Evolutionary conservation across 768 basidiomycete genomes (phyloP).

Genomic region (Thelephora ganbajun): DNA sequence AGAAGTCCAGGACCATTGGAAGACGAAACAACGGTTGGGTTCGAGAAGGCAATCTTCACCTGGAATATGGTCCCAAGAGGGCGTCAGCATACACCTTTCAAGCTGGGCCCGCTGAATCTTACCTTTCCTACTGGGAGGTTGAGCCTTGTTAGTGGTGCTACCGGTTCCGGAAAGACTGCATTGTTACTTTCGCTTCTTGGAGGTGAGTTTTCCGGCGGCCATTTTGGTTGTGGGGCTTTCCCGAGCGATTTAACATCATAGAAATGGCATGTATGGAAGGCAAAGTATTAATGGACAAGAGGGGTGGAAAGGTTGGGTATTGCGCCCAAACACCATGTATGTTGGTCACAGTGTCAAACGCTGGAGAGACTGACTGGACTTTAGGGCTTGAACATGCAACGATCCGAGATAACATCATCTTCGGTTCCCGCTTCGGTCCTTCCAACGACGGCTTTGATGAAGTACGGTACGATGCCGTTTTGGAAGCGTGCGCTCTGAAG

Average conservation of each 20-base stretch:
- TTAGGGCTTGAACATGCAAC: conserved; percentile 69
- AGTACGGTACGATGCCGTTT: conserved; percentile 47
- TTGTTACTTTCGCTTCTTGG: conserved; percentile 51
- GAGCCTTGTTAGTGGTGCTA: conserved; percentile 48
- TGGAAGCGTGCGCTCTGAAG: conserved; percentile 65
- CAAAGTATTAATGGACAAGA: conserved; percentile 38
- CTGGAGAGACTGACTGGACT: conserved; percentile 8
- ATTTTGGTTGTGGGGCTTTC: not conserved
- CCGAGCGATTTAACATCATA: conserved; percentile 12
- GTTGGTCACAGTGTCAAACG: conserved; percentile 6
- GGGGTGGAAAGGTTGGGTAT: conserved; percentile 47
- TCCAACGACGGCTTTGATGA: conserved; percentile 32
- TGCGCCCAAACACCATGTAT: conserved; percentile 54
- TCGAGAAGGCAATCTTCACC: conserved; percentile 37
- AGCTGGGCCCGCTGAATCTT: conserved; percentile 42
- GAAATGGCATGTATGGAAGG: conserved; percentile 50
- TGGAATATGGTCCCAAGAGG: conserved; percentile 31
- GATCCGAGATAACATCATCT: conserved; percentile 71
- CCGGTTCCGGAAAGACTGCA: conserved; percentile 59
- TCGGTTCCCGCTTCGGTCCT: conserved; percentile 32
- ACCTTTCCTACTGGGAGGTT: conserved; percentile 43
- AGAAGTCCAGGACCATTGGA: conserved; percentile 1
- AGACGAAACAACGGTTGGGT: conserved; percentile 27
- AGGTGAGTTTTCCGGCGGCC: conserved; percentile 25
- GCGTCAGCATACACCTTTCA: conserved; percentile 26